Evolutionary conservation across 2,329 filamentous ascomycete genomes (phyloP).

Genomic region (Phialophora chinensis): DNA sequence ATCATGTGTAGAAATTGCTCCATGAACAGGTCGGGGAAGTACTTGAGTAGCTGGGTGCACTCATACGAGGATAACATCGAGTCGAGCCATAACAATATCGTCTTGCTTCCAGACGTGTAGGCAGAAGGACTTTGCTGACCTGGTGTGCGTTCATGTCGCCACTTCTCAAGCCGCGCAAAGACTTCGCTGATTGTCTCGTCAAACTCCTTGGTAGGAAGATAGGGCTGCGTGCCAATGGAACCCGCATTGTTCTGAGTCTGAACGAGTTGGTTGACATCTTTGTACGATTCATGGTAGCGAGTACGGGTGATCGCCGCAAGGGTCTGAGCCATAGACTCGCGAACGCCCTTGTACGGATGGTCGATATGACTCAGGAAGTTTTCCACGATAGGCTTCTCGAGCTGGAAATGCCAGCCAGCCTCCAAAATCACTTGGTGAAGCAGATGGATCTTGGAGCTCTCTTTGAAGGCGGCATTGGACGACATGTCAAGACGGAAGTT

Average conservation of each 20-base stretch:
- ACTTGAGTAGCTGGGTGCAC: constrained; percentile 85
- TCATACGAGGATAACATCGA: constrained; percentile 88
- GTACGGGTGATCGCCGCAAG: constrained; percentile 88
- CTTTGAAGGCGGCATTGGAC: constrained; percentile 97
- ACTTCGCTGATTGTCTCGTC: constrained; percentile 72
- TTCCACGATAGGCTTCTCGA: constrained; percentile 83
- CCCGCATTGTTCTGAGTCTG: constrained; percentile 78
- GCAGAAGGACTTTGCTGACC: constrained; percentile 92
- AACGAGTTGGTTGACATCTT: constrained; percentile 75
- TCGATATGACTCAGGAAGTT: constrained; percentile 91
- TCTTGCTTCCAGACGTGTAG: constrained; percentile 96
- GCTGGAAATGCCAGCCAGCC: constrained; percentile 93
- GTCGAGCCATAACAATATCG: constrained; percentile 93
- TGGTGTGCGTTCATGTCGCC: constrained; percentile 81
- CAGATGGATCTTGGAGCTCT: constrained; percentile 92
- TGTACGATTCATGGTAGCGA: constrained; percentile 91
- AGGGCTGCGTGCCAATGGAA: constrained; percentile 83
- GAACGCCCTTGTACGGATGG: constrained; percentile 96
- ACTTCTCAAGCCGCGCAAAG: constrained; percentile 80
- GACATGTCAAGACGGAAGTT: constrained; percentile 90
- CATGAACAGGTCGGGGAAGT: constrained; percentile 89
- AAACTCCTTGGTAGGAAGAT: constrained; percentile 78
- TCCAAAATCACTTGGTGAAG: constrained; percentile 87
- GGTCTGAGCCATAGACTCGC: constrained; percentile 90
- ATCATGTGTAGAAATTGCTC: constrained; percentile 98